phyloP scores from a whole-genome alignment of 2,329 filamentous ascomycete genomes.

The Trichophyton benhamiae region DNA sequence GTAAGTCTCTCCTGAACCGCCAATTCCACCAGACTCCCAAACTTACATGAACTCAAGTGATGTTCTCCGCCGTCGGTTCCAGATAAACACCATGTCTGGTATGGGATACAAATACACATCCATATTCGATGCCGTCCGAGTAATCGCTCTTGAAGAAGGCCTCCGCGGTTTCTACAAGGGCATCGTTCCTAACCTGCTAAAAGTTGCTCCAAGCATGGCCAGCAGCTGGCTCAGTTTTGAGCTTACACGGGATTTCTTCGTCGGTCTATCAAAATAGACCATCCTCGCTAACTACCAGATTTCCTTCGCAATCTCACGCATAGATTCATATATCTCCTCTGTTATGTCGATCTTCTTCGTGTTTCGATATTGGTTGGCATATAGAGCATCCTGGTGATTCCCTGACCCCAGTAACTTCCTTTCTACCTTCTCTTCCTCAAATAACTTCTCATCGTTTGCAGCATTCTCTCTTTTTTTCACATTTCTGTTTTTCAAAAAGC shows the following conservation, averaged over 20 bases:
- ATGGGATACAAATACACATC: constrained; percentile 94
- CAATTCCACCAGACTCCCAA: not conserved
- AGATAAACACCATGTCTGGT: constrained; percentile 98
- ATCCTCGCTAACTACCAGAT: not conserved
- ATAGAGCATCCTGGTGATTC: not conserved
- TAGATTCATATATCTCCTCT: not conserved
- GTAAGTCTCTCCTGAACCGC: constrained; percentile 37
- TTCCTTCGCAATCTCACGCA: not conserved
- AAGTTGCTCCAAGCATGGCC: constrained; percentile 97
- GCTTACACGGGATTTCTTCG: constrained; percentile 74
- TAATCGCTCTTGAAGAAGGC: constrained; percentile 76
- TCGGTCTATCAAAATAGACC: constrained; percentile 37
- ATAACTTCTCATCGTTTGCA: not conserved
- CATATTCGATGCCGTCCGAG: constrained; percentile 66
- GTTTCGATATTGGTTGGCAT: not conserved
- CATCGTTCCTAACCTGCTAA: constrained; percentile 85
- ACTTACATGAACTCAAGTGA: constrained; percentile 45
- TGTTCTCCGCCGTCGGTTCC: constrained; percentile 83
- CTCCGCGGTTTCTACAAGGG: constrained; percentile 84
- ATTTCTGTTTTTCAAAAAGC: not conserved
- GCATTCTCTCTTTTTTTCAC: not conserved
- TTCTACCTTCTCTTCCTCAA: not conserved
- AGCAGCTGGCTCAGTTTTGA: constrained; percentile 98
- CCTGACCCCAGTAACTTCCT: not conserved
- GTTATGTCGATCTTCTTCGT: not conserved